These are phyloP conservation scores for Teratosphaeria pseudoeucalypti DNA, from an alignment of 2,329 filamentous ascomycete genomes.

Conservation along the genomic window DNA sequence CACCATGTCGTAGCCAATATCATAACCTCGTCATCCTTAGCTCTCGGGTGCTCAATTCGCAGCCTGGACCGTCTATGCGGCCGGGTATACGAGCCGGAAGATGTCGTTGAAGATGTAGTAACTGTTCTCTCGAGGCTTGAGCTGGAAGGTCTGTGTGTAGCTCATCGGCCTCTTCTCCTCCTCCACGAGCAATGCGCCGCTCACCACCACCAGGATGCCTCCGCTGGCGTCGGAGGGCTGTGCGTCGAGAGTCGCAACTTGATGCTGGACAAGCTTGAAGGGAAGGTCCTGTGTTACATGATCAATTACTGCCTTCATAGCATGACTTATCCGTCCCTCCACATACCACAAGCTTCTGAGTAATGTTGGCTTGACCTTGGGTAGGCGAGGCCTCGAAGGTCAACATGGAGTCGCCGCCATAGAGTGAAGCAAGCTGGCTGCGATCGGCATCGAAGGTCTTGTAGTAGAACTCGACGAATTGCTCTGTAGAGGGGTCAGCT, in stretches of 20 bases:
- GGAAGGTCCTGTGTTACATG: constrained; percentile 51
- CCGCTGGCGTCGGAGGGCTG: constrained; percentile 62
- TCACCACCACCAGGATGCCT: constrained; percentile 77
- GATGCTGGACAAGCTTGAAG: constrained; percentile 72
- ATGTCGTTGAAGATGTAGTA: constrained; percentile 92
- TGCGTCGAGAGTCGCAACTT: constrained; percentile 66
- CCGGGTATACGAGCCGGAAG: constrained; percentile 74
- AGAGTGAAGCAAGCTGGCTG: constrained; percentile 55
- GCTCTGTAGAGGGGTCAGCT: constrained; percentile 43
- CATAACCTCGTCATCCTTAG: background rate
- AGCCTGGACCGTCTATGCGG: constrained; percentile 10
- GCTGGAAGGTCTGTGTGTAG: constrained; percentile 84
- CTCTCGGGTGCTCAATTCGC: background rate
- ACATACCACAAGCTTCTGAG: constrained; percentile 71
- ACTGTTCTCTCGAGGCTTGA: constrained; percentile 56
- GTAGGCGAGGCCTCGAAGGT: constrained; percentile 71
- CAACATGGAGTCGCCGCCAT: constrained; percentile 81
- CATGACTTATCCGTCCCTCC: background rate
- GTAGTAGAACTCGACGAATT: constrained; percentile 91
- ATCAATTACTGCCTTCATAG: background rate
- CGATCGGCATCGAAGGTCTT: constrained; percentile 71
- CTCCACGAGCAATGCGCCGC: constrained; percentile 77
- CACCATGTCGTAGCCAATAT: background rate
- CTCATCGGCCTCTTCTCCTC: constrained; percentile 78
- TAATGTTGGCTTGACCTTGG: constrained; percentile 55